Conservation (phyloP, 768 basidiomycete species). For the Gloeopeniophorella convolvens region DNA sequence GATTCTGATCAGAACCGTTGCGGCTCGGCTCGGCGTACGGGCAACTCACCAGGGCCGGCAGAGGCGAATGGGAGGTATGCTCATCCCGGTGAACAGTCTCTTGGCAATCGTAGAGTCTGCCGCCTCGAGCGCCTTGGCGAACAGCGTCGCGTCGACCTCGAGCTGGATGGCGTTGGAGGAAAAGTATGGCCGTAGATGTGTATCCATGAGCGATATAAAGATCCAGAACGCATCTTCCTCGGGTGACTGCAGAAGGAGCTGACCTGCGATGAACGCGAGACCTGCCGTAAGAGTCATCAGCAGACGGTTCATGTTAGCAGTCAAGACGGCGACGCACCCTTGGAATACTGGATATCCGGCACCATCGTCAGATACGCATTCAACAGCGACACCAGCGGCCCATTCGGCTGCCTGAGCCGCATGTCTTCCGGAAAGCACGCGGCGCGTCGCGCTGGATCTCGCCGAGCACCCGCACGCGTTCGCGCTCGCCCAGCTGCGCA, state of each 20-base stretch:
- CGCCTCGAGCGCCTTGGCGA: constrained; percentile 60
- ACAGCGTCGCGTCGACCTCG: constrained; percentile 71
- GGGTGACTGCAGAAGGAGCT: constrained; percentile 65
- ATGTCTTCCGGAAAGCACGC: constrained; percentile 50
- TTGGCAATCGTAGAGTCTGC: constrained; percentile 55
- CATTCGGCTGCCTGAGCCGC: constrained; percentile 50
- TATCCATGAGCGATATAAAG: constrained; percentile 81
- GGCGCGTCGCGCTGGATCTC: constrained; percentile 57
- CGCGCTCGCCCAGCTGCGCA: constrained; percentile 50
- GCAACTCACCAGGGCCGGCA: constrained; percentile 56
- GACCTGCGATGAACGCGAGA: constrained; percentile 62
- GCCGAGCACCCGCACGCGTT: constrained; percentile 39
- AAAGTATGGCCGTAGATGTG: constrained; percentile 75
- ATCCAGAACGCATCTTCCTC: constrained; percentile 93
- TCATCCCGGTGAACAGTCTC: constrained; percentile 60
- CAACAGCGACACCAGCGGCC: constrained; percentile 44
- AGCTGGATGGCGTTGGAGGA: constrained; percentile 52
- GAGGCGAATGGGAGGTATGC: constrained; percentile 48
- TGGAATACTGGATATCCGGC: constrained; percentile 66
- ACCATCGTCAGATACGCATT: constrained; percentile 84
- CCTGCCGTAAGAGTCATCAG: constrained; percentile 35
- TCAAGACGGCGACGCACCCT: constrained; percentile 36
- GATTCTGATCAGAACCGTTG: no score
- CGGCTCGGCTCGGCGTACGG: no score
- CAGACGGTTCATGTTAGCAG: neutral